Conservation (phyloP, 116 monocot genomes). For the Dioscorea cayenensis region DNA sequence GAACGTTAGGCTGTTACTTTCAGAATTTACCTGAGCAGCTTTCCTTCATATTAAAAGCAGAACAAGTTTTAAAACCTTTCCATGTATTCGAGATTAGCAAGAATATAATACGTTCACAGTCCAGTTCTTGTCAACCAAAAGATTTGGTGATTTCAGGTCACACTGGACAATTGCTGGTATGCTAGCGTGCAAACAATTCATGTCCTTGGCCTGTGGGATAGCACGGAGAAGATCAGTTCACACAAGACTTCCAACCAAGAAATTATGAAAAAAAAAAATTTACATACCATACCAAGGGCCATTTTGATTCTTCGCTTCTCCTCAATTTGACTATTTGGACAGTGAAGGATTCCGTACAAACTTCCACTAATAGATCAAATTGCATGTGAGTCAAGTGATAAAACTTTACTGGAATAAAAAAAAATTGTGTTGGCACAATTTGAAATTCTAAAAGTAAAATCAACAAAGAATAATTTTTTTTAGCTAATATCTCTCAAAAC, state of each 20-base stretch:
- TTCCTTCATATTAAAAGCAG: no score
- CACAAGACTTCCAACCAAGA: background rate
- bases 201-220: slow-evolving; percentile 71
- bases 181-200: slow-evolving; percentile 95
- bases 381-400: slow-evolving; percentile 6
- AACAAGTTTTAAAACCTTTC: no score
- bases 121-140: no score
- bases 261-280: background rate
- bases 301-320: slow-evolving; percentile 91
- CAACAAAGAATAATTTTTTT: no score
- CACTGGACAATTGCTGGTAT: slow-evolving; percentile 93
- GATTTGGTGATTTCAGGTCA: no score
- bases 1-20: no score
- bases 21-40: slow-evolving; percentile 24
- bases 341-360: slow-evolving; percentile 93
- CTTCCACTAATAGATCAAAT: slow-evolving; percentile 67
- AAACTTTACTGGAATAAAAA: background rate
- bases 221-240: slow-evolving; percentile 1
- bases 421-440: background rate
- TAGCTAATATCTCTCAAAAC: no score
- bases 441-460: no score
- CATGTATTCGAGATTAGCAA: no score
- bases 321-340: slow-evolving; percentile 93
- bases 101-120: no score
- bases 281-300: slow-evolving; percentile 97